phyloP scores from a whole-genome alignment of 441 rosid genomes.

The Adansonia gregorii region DNA sequence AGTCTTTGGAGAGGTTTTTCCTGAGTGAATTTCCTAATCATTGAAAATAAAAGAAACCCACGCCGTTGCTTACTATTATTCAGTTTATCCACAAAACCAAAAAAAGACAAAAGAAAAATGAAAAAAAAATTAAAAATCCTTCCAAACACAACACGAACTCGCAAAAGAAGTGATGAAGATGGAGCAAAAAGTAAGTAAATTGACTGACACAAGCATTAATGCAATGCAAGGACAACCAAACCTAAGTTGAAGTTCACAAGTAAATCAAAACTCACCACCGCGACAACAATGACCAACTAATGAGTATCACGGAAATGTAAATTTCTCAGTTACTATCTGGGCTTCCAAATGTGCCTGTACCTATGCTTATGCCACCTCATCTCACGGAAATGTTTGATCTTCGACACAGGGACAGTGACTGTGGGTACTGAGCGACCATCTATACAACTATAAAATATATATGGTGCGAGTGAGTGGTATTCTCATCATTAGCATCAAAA shows the following conservation, averaged over 20 bases:
- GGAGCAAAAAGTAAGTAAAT: conserved; percentile 7
- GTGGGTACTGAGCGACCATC: no score
- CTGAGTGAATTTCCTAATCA: conserved; percentile 32
- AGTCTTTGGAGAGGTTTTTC: no score
- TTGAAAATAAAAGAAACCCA: conserved; percentile 23
- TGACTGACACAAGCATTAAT: conserved; percentile 16
- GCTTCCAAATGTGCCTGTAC: no score
- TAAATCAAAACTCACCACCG: background rate
- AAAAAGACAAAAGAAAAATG: background rate
- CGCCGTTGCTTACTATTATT: background rate
- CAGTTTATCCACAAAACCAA: conserved; percentile 22
- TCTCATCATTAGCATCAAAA: conserved; percentile 26
- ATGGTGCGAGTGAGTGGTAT: conserved; percentile 32
- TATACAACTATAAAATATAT: no score
- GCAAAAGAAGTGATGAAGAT: no score
- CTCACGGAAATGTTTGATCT: no score
- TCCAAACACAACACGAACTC: no score
- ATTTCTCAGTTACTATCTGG: no score
- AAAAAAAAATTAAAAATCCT: background rate
- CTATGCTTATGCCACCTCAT: no score
- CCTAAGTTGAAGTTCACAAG: background rate
- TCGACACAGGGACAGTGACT: no score
- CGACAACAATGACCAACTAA: background rate
- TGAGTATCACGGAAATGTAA: no score
- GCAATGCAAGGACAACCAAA: background rate